A percentile compares a stretch with the other conserved stretches of the same genome.
These are phyloP conservation scores for Sporobolomyces roseus DNA, from an alignment of 768 basidiomycete species.

Conservation along the genomic window DNA sequence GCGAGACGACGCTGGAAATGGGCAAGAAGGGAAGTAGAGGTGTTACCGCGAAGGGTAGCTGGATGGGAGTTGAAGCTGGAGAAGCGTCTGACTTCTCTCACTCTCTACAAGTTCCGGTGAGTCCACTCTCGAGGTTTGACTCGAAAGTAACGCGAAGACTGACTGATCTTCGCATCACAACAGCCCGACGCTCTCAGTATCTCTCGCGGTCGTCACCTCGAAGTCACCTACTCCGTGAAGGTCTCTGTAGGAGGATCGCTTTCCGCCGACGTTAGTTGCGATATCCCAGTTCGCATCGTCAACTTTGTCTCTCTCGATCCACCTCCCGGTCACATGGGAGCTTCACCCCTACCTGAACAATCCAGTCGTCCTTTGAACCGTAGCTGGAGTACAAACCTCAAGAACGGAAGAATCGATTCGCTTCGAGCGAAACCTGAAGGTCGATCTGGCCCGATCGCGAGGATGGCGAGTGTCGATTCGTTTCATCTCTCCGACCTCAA, in stretches of 20 bases:
- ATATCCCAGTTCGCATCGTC: constrained; percentile 70
- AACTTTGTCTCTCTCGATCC: constrained; percentile 84
- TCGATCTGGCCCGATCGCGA: not conserved
- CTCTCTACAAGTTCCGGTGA: constrained; percentile 69
- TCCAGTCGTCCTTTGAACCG: constrained; percentile 12
- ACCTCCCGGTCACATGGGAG: constrained; percentile 54
- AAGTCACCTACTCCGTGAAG: constrained; percentile 69
- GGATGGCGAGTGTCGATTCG: constrained; percentile 35
- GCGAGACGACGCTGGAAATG: constrained; percentile 64
- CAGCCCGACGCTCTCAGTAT: constrained; percentile 70
- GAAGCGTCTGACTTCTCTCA: constrained; percentile 64
- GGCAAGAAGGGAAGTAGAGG: constrained; percentile 63
- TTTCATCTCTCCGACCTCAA: constrained; percentile 32
- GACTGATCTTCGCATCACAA: not conserved
- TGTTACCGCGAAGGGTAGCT: constrained; percentile 82
- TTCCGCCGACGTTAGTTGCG: constrained; percentile 63
- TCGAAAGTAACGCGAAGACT: no score
- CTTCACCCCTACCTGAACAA: constrained; percentile 20
- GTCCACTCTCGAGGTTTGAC: constrained; percentile 46
- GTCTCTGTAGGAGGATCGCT: constrained; percentile 62
- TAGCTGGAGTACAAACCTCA: constrained; percentile 34
- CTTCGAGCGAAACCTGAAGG: not conserved
- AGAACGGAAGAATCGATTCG: constrained; percentile 11
- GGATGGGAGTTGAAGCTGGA: constrained; percentile 70
- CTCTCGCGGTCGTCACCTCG: constrained; percentile 64